Evolutionary conservation across 1,284 basidiomycete genomes (phyloP).

Genomic region (Phellinidium pouzarii): DNA sequence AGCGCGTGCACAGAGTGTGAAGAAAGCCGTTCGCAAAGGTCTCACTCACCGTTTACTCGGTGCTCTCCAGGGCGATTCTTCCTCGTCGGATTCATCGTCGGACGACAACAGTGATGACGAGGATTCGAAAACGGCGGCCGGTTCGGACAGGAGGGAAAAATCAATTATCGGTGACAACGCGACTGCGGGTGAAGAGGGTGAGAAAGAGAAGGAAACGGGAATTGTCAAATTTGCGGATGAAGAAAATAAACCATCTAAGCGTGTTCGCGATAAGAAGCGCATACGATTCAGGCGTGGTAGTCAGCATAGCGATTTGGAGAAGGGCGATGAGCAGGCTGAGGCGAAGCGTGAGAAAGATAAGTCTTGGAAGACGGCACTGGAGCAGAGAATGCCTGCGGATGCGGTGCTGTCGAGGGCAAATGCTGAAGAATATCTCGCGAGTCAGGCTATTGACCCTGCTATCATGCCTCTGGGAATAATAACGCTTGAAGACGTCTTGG

Average conservation of each 20-base stretch:
- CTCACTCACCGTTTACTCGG: slow-evolving; percentile 50
- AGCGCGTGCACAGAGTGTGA: slow-evolving; percentile 52
- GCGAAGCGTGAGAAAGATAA: slow-evolving; percentile 26
- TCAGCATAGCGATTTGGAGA: slow-evolving; percentile 12
- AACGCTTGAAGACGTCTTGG: slow-evolving; percentile 87
- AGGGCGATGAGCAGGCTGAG: slow-evolving; percentile 19
- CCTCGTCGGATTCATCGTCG: slow-evolving; percentile 46
- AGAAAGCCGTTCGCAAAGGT: slow-evolving; percentile 62
- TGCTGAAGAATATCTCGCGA: slow-evolving; percentile 62
- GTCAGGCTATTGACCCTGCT: slow-evolving; percentile 67
- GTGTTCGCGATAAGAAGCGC: slow-evolving; percentile 3
- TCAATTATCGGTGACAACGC: not conserved
- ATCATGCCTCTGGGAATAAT: slow-evolving; percentile 86
- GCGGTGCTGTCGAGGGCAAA: slow-evolving; percentile 66
- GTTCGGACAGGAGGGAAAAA: not conserved
- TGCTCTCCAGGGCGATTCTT: slow-evolving; percentile 16
- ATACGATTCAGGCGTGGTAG: not conserved
- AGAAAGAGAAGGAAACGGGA: slow-evolving; percentile 2
- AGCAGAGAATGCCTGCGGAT: slow-evolving; percentile 81
- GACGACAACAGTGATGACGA: slow-evolving; percentile 39
- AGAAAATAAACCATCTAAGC: not conserved
- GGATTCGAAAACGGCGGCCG: slow-evolving; percentile 30
- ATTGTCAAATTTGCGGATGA: slow-evolving; percentile 4
- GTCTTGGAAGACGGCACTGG: slow-evolving; percentile 37
- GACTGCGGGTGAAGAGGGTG: not conserved